Conservation (phyloP, 805 yeast species). For the Candida multigemmis region DNA sequence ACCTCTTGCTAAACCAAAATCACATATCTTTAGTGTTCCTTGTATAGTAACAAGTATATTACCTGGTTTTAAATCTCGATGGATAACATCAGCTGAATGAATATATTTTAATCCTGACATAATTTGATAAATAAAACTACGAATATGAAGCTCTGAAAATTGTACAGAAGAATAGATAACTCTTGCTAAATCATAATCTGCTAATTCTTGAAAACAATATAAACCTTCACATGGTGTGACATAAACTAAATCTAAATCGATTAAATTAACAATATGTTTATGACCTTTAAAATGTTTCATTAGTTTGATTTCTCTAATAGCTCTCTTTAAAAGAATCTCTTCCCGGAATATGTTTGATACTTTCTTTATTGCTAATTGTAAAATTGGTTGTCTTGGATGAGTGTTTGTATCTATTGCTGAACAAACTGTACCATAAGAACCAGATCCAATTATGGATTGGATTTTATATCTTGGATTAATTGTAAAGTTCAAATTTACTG, state of each 20-base stretch:
- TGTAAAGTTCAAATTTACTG: constrained; percentile 43
- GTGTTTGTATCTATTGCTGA: constrained; percentile 50
- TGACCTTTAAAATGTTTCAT: constrained; percentile 84
- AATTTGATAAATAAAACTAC: constrained; percentile 69
- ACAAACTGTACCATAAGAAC: constrained; percentile 82
- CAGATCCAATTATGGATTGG: constrained; percentile 59
- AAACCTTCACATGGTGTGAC: constrained; percentile 72
- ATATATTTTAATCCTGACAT: constrained; percentile 81
- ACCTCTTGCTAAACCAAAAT: constrained; percentile 89
- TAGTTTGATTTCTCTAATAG: constrained; percentile 72
- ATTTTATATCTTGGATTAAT: constrained; percentile 55
- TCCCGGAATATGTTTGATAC: constrained; percentile 61
- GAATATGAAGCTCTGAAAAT: constrained; percentile 77
- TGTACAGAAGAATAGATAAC: constrained; percentile 74
- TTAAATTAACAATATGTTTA: constrained; percentile 63
- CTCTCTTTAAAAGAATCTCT: constrained; percentile 65
- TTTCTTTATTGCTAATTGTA: constrained; percentile 70
- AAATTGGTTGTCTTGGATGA: constrained; percentile 4
- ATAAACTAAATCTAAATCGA: constrained; percentile 66
- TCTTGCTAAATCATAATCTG: constrained; percentile 71
- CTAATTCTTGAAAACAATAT: constrained; percentile 80
- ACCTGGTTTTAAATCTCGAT: constrained; percentile 88
- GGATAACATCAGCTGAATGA: constrained; percentile 88
- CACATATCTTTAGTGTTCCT: constrained; percentile 80
- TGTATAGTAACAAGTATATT: constrained; percentile 69